phyloP scores from a whole-genome alignment of 1,139 yeast species.

The Diutina mesorugosa region DNA sequence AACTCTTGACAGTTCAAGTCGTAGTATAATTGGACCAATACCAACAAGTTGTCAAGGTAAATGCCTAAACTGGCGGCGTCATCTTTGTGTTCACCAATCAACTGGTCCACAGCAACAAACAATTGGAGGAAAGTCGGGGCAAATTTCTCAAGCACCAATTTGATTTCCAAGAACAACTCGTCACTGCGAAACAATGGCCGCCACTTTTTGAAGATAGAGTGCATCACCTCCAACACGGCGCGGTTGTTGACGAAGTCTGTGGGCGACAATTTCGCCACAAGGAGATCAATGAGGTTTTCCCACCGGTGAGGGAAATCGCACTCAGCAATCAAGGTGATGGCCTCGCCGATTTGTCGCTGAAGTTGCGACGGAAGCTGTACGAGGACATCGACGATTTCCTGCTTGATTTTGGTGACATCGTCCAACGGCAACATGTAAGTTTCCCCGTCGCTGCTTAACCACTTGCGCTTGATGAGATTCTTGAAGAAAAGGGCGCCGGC shows the following conservation, averaged over 20 bases:
- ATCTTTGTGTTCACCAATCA: conserved; percentile 39
- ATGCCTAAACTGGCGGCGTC: conserved; percentile 32
- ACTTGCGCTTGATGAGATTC: conserved; percentile 68
- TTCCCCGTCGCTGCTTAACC: conserved; percentile 86
- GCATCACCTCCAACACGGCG: conserved; percentile 86
- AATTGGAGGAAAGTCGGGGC: conserved; percentile 67
- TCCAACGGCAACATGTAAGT: conserved; percentile 40
- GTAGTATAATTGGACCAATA: conserved; percentile 70
- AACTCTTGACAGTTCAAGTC: conserved; percentile 96
- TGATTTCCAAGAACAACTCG: conserved; percentile 77
- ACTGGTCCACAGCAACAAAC: conserved; percentile 51
- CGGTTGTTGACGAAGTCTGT: conserved; percentile 65
- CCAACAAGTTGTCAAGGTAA: conserved; percentile 57
- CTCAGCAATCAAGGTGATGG: conserved; percentile 86
- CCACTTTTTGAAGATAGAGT: conserved; percentile 94
- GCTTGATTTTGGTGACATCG: conserved; percentile 60
- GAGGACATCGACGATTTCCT: conserved; percentile 74
- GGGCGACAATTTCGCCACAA: conserved; percentile 50
- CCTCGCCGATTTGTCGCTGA: conserved; percentile 88
- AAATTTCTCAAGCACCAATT: conserved; percentile 75
- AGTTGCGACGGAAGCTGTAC: conserved; percentile 59
- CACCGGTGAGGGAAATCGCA: conserved; percentile 90
- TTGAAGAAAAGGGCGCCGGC: conserved; percentile 91
- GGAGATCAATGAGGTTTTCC: conserved; percentile 66
- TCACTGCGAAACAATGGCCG: conserved; percentile 88